Evolutionary conservation across 2,329 filamentous ascomycete genomes (phyloP).

Genomic region (Knoxdaviesia proteae): DNA sequence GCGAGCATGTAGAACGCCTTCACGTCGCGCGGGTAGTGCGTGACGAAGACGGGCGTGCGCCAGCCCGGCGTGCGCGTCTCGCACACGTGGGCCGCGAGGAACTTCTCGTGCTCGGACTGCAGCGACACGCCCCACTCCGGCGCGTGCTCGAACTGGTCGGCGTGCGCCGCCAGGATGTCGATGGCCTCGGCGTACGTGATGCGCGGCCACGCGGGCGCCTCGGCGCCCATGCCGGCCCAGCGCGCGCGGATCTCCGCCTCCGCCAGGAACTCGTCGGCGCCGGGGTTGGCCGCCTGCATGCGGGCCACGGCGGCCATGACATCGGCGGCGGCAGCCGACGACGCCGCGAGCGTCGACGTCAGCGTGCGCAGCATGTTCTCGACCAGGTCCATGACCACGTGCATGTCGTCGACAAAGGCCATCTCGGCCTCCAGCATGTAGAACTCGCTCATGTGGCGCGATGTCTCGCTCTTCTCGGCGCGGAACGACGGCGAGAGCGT

Average conservation of each 20-base stretch:
- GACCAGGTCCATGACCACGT: constrained; percentile 55
- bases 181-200: constrained; percentile 72
- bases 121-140: constrained; percentile 56
- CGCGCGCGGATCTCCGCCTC: constrained; percentile 34
- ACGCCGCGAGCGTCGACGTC: constrained; percentile 16
- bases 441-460: constrained; percentile 87
- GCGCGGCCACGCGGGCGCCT: constrained; percentile 42
- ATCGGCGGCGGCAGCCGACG: constrained; percentile 23
- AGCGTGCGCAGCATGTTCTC: constrained; percentile 53
- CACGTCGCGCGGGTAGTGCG: constrained; percentile 68
- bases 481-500: constrained; percentile 84
- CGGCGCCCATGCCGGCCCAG: constrained; percentile 46
- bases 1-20: constrained; percentile 66
- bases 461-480: constrained; percentile 81
- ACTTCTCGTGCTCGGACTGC: constrained; percentile 84
- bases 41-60: constrained; percentile 63
- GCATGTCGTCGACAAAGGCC: constrained; percentile 52
- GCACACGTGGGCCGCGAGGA: constrained; percentile 49
- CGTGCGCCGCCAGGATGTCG: constrained; percentile 29
- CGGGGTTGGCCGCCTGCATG: constrained; percentile 1
- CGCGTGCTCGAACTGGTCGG: constrained; percentile 39
- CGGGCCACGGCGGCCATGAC: constrained; percentile 14
- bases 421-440: constrained; percentile 96
- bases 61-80: constrained; percentile 21
- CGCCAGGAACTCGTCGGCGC: constrained; percentile 18